These are phyloP conservation scores for Colletotrichum eleusines DNA, from an alignment of 2,329 filamentous ascomycete genomes.

Conservation along the genomic window DNA sequence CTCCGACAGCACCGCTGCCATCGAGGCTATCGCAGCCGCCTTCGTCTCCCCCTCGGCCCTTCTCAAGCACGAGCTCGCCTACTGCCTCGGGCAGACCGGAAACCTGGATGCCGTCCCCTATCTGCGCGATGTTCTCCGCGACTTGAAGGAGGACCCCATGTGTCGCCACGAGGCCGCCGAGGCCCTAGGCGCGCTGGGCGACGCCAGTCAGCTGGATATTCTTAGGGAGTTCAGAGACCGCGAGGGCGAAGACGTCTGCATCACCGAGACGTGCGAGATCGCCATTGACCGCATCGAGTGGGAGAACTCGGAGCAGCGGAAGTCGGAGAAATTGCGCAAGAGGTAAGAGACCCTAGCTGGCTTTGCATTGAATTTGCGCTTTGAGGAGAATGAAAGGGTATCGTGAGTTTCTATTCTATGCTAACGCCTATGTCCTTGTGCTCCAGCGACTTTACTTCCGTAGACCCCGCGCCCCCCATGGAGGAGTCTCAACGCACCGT, in stretches of 20 bases:
- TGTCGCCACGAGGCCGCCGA: constrained; percentile 97
- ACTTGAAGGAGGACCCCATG: constrained; percentile 91
- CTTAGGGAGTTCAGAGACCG: constrained; percentile 81
- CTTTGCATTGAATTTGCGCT: not conserved
- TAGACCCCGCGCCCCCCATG: constrained; percentile 93
- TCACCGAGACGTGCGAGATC: constrained; percentile 97
- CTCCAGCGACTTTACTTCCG: constrained; percentile 89
- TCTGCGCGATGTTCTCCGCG: constrained; percentile 79
- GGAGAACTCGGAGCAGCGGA: constrained; percentile 81
- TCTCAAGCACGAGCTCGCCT: constrained; percentile 96
- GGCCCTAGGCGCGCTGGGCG: constrained; percentile 88
- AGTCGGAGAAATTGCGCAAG: constrained; percentile 81
- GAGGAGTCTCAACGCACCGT: constrained; percentile 78
- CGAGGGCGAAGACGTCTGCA: constrained; percentile 79
- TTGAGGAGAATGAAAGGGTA: constrained; percentile 5
- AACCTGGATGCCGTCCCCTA: constrained; percentile 80
- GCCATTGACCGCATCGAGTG: constrained; percentile 94
- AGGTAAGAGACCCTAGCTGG: constrained; percentile 68
- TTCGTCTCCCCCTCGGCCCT: constrained; percentile 89
- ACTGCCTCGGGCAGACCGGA: constrained; percentile 92
- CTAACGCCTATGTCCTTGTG: constrained; percentile 33
- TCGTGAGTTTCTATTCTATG: constrained; percentile 15
- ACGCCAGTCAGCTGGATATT: constrained; percentile 78
- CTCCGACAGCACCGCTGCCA: constrained; percentile 69
- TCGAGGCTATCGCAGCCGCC: constrained; percentile 87